A percentile compares a stretch with the other conserved stretches of the same genome.
These are phyloP conservation scores for Neodidymelliopsis sp. DNA, from an alignment of 2,329 filamentous ascomycete species.

Conservation along the genomic window DNA sequence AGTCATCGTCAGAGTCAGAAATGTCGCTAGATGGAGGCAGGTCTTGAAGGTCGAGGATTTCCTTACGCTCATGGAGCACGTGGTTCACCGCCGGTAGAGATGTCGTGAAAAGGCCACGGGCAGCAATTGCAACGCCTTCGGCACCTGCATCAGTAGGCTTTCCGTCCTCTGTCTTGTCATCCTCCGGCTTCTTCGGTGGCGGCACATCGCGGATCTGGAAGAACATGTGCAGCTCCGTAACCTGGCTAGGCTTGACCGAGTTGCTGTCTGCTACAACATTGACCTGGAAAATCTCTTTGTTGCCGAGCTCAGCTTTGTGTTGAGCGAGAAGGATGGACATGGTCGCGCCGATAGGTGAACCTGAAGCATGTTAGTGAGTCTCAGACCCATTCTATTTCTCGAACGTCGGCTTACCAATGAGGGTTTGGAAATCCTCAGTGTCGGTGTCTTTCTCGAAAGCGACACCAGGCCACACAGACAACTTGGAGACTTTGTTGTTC, in stretches of 20 bases:
- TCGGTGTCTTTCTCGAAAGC: conserved; percentile 21
- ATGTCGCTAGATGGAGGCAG: too few species aligned
- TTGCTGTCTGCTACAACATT: conserved; percentile 17
- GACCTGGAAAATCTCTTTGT: conserved; percentile 26
- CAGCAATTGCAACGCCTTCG: too few species aligned
- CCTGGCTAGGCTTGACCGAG: background rate
- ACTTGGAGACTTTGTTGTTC: background rate
- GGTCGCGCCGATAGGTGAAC: conserved; percentile 29
- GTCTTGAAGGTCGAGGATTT: too few species aligned
- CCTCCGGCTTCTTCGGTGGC: background rate
- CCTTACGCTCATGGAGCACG: too few species aligned
- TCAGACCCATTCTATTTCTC: background rate
- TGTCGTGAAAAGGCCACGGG: too few species aligned
- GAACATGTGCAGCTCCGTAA: conserved; percentile 20
- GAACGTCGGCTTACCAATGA: conserved; percentile 25
- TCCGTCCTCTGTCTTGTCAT: background rate
- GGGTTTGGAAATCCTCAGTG: conserved; percentile 21
- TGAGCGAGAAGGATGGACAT: conserved; percentile 22
- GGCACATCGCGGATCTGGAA: conserved; percentile 26
- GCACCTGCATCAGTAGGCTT: too few species aligned
- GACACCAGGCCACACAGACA: conserved; percentile 28
- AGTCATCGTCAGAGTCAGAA: background rate
- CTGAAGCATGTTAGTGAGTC: conserved; percentile 5
- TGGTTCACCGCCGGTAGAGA: too few species aligned
- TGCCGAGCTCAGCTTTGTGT: conserved; percentile 28